Percentiles rank a stretch among this genome's conserved stretches.
phyloP scores from a whole-genome alignment of 2,329 filamentous ascomycete species.

The Apiospora arundinis region DNA sequence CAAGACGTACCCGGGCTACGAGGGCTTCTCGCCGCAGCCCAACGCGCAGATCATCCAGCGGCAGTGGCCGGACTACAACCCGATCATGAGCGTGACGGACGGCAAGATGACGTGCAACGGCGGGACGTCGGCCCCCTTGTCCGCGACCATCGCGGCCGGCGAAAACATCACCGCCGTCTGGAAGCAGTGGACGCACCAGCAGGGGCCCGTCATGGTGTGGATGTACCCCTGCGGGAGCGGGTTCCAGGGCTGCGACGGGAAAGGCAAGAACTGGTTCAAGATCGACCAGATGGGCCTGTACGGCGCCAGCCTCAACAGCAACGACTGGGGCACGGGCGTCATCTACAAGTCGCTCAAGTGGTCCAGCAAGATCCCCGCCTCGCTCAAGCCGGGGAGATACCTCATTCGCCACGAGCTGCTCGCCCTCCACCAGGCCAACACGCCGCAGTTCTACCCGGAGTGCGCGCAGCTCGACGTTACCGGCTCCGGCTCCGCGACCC shows the following conservation, averaged over 20 bases:
- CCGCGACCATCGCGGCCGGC: slow-evolving; percentile 54
- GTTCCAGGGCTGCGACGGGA: slow-evolving; percentile 57
- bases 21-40: slow-evolving; percentile 56
- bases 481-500: slow-evolving; percentile 52
- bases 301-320: slow-evolving; percentile 49
- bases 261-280: slow-evolving; percentile 63
- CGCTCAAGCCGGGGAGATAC: slow-evolving; percentile 59
- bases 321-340: slow-evolving; percentile 55
- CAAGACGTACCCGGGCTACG: slow-evolving; percentile 50
- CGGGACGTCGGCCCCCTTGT: slow-evolving; percentile 53
- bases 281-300: slow-evolving; percentile 60
- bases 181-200: slow-evolving; percentile 63
- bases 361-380: slow-evolving; percentile 56
- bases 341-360: slow-evolving; percentile 53
- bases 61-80: slow-evolving; percentile 65
- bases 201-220: slow-evolving; percentile 66
- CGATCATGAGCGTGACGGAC: slow-evolving; percentile 55
- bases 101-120: slow-evolving; percentile 62
- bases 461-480: slow-evolving; percentile 60
- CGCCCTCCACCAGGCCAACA: slow-evolving; percentile 59
- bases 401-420: slow-evolving; percentile 63
- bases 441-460: slow-evolving; percentile 45
- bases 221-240: slow-evolving; percentile 58
- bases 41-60: slow-evolving; percentile 60
- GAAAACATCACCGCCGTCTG: slow-evolving; percentile 55